These are phyloP conservation scores for Quercus robur DNA, from an alignment of 306 rosid species.

Conservation along the genomic window DNA sequence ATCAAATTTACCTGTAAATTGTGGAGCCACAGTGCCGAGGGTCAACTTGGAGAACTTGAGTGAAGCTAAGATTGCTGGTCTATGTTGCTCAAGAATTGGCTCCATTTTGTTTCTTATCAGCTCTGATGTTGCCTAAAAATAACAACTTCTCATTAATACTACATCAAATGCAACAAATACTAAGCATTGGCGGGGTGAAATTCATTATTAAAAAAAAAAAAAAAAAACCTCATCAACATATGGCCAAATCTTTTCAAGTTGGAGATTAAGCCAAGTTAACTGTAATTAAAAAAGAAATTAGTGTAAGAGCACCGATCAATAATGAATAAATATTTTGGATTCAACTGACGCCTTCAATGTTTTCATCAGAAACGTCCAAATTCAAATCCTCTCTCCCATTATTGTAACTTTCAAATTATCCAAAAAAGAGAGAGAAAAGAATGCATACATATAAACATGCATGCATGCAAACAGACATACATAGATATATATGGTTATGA, in stretches of 20 bases:
- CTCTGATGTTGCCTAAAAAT: conserved; percentile 72
- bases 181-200: background rate
- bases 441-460: background rate
- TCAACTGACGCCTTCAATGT: too few relatives aligned
- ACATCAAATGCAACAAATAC: background rate
- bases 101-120: conserved; percentile 71
- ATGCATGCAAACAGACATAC: background rate
- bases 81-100: conserved; percentile 75
- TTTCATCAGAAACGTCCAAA: too few relatives aligned
- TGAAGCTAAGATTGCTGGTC: conserved; percentile 58
- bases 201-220: background rate
- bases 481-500: background rate
- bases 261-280: conserved; percentile 76
- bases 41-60: conserved; percentile 83
- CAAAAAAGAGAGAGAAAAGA: too few relatives aligned
- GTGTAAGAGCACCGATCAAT: conserved; percentile 14
- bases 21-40: conserved; percentile 92
- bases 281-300: conserved; percentile 40
- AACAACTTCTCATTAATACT: background rate
- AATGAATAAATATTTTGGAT: background rate
- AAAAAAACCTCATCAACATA: conserved; percentile 61
- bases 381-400: too few relatives aligned
- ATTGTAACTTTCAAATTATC: too few relatives aligned
- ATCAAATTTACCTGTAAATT: conserved; percentile 64
- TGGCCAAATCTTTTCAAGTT: conserved; percentile 76